A percentile compares a stretch with the other conserved stretches of the same genome.
phyloP scores from a whole-genome alignment of 495 filamentous ascomycete genomes.

The Penicillium lividum region DNA sequence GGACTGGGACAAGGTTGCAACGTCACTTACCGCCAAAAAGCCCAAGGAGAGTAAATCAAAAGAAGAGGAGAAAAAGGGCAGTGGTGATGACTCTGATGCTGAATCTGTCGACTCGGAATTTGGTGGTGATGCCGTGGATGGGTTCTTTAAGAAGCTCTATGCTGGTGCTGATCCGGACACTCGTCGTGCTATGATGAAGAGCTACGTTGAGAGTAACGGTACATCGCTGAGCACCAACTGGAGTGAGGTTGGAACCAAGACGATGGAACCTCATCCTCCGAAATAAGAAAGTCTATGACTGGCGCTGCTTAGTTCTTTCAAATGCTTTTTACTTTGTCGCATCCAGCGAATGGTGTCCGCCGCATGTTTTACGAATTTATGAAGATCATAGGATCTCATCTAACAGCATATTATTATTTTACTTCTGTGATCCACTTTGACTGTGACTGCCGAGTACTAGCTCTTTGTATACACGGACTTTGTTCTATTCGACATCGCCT shows the following conservation, averaged over 20 bases:
- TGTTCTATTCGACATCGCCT: too few relatives aligned
- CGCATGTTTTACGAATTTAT: neutral
- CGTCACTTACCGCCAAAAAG: constrained; percentile 53
- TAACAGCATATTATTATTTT: too few relatives aligned
- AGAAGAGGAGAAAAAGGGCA: constrained; percentile 19
- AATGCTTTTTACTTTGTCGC: constrained; percentile 6
- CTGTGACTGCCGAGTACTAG: too few relatives aligned
- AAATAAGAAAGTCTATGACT: constrained; percentile 17
- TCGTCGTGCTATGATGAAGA: constrained; percentile 95
- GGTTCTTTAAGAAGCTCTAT: constrained; percentile 92
- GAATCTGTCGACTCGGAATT: constrained; percentile 57
- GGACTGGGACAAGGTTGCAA: constrained; percentile 85
- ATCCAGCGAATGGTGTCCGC: constrained; percentile 26
- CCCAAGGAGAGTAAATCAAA: constrained; percentile 17
- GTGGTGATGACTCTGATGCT: constrained; percentile 43
- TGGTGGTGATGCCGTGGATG: constrained; percentile 71
- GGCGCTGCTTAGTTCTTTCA: neutral
- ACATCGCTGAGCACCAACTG: constrained; percentile 93
- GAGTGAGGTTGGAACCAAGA: constrained; percentile 74
- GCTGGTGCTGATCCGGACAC: constrained; percentile 76
- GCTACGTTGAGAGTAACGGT: constrained; percentile 88
- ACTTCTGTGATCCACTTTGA: too few relatives aligned
- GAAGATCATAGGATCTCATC: too few relatives aligned
- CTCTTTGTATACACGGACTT: too few relatives aligned
- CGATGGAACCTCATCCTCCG: constrained; percentile 65